Evolutionary conservation across 2,329 filamentous ascomycete species (phyloP), one percentile per base, ranked within the genome.

Genomic region (Botrytis galanthina): DNA sequence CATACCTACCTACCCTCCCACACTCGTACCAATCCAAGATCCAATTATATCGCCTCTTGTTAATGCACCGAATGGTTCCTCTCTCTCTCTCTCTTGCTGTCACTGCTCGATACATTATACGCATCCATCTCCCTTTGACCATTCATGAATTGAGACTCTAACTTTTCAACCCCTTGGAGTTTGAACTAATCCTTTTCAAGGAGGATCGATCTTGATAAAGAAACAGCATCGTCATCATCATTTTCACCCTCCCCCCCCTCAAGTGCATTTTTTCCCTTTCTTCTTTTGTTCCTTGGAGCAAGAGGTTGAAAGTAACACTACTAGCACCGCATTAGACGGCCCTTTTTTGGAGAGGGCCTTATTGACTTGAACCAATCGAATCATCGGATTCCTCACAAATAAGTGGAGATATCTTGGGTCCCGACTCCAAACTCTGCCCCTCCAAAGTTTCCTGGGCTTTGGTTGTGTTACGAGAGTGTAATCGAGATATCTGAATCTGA

Each of bases 271-370:
- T 37, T 16, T 42, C 39, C 37, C 37, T 66, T 48, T 48, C 18
- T 35, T 48, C 62, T 29, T 66, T 66, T 46, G 62, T 64, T 66
- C 62, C 62, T 48, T 68, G 64, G 48, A 67, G 46, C 42, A 14
- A 29, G 62, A 68, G 66, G 37, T 68, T 68, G 14, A 60, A 44
- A 57, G 48, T 61, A 26, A 29, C 39, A 72, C 73, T 32, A 37
- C 37, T 67, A 26, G 46, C 39, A 72, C 73, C 32, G 59, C 70
- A 69, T 62, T 57, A 74, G 64, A 72, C 73, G 70, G 73, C n/a
- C 73, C 70, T 74, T 73, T 66, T 51, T 39, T 57, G 35, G 12
- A 68, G 35, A 42, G 46, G 20, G 35, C 35, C 64, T 42, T 42
- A 26, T 6, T 14, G 10, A 12, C 7, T 5, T 42, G 12, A 18